Evolutionary conservation across 2,329 filamentous ascomycete genomes (phyloP).

Genomic region (Trichoderma simmonsii): DNA sequence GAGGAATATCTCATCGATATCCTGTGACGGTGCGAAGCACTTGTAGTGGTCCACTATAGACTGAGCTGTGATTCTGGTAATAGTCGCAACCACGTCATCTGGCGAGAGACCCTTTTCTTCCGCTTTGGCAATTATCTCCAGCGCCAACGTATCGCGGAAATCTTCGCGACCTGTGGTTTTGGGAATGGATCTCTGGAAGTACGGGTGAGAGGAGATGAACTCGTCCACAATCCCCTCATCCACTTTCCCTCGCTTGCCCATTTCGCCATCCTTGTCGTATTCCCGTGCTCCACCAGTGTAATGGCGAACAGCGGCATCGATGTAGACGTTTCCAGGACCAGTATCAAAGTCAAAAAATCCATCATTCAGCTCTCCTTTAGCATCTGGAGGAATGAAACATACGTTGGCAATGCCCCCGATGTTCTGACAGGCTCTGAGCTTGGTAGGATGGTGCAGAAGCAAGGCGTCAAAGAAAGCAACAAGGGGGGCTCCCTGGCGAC

Average conservation of each 20-base stretch:
- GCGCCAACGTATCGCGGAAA: slow-evolving; percentile 47
- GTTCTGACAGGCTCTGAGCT: slow-evolving; percentile 50
- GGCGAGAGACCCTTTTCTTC: slow-evolving; percentile 36
- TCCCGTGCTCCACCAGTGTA: slow-evolving; percentile 41
- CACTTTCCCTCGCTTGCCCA: slow-evolving; percentile 38
- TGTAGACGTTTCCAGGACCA: slow-evolving; percentile 43
- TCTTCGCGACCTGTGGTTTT: slow-evolving; percentile 50
- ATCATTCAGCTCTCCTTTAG: neutral
- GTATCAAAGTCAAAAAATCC: slow-evolving; percentile 41
- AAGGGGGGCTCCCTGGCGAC: slow-evolving; percentile 46
- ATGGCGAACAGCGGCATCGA: slow-evolving; percentile 27
- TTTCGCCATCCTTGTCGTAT: slow-evolving; percentile 47
- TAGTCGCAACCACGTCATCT: slow-evolving; percentile 47
- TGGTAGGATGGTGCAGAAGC: slow-evolving; percentile 47
- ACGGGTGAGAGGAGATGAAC: slow-evolving; percentile 38
- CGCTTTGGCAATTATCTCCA: slow-evolving; percentile 41
- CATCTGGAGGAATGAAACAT: slow-evolving; percentile 42
- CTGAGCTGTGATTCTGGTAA: slow-evolving; percentile 44
- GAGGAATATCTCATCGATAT: slow-evolving; percentile 54
- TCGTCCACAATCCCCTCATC: slow-evolving; percentile 43
- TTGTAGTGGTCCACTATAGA: slow-evolving; percentile 28
- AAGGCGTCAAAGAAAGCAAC: slow-evolving; percentile 50
- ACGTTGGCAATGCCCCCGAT: slow-evolving; percentile 53
- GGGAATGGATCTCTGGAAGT: slow-evolving; percentile 41
- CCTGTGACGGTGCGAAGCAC: slow-evolving; percentile 18